These are phyloP conservation scores for Sorghum bicolor DNA, from an alignment of 176 grass and related monocot species.

Conservation along the genomic window Sorghum_bicolor_NCBIv3 NC_012870.2:9507001-9507500, in stretches of 20 bases:
- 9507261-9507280: not conserved
- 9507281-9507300: slow-evolving; percentile 24
- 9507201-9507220: not conserved
- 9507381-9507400: slow-evolving; percentile 10
- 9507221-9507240: not conserved
- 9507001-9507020: no score
- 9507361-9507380: slow-evolving; percentile 33
- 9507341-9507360: slow-evolving; percentile 3
- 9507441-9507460: not conserved
- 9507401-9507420: not conserved
- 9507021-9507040: no score
- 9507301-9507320: slow-evolving; percentile 16
- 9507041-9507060: no score
- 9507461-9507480: no score
- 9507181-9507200: not conserved
- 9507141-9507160: not conserved
- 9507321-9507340: slow-evolving; percentile 27
- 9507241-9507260: not conserved
- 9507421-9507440: not conserved
- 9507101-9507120: not conserved
- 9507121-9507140: not conserved
- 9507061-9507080: not conserved
- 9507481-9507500: no score
- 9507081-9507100: not conserved
- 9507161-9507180: not conserved